Evolutionary conservation across 1,139 yeast genomes (phyloP), one percentile per base, ranked within the genome.

Genomic region (Candida neerlandica): DNA sequence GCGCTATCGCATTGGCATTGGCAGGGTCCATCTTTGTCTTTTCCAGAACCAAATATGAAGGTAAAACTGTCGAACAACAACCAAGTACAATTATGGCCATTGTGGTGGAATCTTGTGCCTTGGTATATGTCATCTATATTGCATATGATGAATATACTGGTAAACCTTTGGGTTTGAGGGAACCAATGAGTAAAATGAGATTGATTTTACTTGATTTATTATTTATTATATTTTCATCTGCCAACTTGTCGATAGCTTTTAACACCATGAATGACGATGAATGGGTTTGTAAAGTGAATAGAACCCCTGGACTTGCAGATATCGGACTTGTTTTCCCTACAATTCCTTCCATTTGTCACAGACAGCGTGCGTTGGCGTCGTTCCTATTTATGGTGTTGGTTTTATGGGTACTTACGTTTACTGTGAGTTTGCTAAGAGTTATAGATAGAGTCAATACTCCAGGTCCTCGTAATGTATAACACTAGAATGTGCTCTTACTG

Each of bases 31-130:
- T 89, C 14, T 86, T 73, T 58, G 77, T 73, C 14, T 73, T 73
- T 51, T 83, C 88, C 3, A 58, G 56, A 52, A 46, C 58, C 26
- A 60, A 68, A 19, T 69, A 71, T 52, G 74, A 80, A 11, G 73
- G 70, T n/a, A 47, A 52, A 2, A 62, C 67, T n/a, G 66, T 89
- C 12, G 74, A 80, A 2, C 96, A 90, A 63, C 94, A 89, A 64
- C 87, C 98, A 18, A 86, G 96, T 58, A 89, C 97, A 0, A 84
- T 91, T 47, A 90, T 94, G 96, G 96, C 97, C 1, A 79, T 92
- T 2, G 84, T 84, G 45, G 96, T 92, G 7, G 94, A 91, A 64
- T 74, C 91, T 32, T 75, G 84, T 56, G 97, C 96, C 2, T 71
- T 90, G 37, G 80, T 82, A 0, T 94, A 94, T 63, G 78, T 91